phyloP scores from a whole-genome alignment of 75 land plant species.

The Sequoiadendron giganteum region DNA sequence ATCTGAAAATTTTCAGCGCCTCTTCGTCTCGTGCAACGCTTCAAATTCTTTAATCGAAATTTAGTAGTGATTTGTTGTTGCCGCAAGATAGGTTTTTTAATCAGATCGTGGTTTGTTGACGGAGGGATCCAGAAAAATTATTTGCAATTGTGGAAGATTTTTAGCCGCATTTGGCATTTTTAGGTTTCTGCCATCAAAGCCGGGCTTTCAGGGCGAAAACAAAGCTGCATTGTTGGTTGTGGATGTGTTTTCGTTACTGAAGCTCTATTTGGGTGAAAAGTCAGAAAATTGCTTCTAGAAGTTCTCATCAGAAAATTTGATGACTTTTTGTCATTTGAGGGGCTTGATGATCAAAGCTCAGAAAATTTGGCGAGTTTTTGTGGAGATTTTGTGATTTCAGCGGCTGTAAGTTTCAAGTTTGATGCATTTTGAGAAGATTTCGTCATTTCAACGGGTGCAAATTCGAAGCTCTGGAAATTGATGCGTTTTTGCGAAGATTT shows the following conservation, averaged over 20 bases:
- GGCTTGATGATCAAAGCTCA: background rate
- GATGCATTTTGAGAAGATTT: background rate
- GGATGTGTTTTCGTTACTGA: background rate
- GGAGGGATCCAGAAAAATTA: background rate
- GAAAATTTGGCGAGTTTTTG: background rate
- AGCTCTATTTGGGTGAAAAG: background rate
- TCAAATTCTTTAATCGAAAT: background rate
- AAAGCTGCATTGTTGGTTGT: background rate
- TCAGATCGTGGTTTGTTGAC: background rate
- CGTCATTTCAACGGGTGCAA: background rate
- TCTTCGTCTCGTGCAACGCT: background rate
- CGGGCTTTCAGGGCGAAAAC: background rate
- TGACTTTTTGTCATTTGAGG: background rate
- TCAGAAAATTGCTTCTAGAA: background rate
- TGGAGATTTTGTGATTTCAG: background rate
- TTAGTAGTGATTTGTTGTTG: background rate
- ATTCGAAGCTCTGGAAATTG: background rate
- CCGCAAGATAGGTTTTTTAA: background rate
- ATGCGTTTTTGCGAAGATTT: background rate
- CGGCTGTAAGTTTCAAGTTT: background rate
- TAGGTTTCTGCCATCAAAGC: background rate
- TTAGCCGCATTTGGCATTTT: background rate
- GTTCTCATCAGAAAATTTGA: background rate
- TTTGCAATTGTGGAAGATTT: background rate
- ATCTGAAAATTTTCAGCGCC: background rate